These are phyloP conservation scores for Globisporangium cederbergense DNA, from an alignment of 352 stramenopile species.

Conservation along the genomic window DNA sequence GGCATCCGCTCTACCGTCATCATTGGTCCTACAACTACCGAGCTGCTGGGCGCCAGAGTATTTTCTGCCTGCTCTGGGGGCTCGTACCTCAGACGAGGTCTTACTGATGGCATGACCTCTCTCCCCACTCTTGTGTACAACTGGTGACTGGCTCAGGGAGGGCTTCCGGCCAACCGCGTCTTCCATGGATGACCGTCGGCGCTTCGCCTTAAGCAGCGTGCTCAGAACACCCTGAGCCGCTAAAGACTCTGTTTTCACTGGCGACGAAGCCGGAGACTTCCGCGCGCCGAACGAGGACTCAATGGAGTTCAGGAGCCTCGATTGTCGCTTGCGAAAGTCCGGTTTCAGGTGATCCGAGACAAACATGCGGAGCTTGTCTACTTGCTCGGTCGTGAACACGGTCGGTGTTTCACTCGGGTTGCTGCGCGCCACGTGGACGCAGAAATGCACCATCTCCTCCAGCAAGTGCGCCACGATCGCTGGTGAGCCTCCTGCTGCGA, in stretches of 20 bases:
- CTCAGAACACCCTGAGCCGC: background rate
- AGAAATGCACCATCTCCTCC: conserved; percentile 11
- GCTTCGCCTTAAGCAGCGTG: background rate
- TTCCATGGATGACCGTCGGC: conserved; percentile 1
- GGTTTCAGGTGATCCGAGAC: conserved; percentile 19
- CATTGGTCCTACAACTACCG: background rate
- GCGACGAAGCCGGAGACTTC: background rate
- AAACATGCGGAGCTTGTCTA: conserved; percentile 32
- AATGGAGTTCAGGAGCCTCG: conserved; percentile 2
- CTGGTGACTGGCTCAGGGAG: background rate
- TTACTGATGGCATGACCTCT: background rate
- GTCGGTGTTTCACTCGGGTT: conserved; percentile 10
- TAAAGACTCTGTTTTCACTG: background rate
- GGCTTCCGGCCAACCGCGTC: background rate
- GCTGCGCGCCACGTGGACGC: conserved; percentile 11
- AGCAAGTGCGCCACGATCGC: conserved; percentile 2
- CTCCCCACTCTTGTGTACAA: background rate
- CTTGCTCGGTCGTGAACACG: conserved; percentile 26
- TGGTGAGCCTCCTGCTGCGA: background rate
- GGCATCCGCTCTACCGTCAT: background rate
- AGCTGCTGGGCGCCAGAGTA: background rate
- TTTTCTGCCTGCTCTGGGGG: background rate
- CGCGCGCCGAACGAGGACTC: background rate
- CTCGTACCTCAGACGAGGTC: too few relatives aligned
- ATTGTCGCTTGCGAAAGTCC: conserved; percentile 1